Evolutionary conservation across 2,329 filamentous ascomycete species (phyloP).

Genomic region (Verticillium nonalfalfae): DNA sequence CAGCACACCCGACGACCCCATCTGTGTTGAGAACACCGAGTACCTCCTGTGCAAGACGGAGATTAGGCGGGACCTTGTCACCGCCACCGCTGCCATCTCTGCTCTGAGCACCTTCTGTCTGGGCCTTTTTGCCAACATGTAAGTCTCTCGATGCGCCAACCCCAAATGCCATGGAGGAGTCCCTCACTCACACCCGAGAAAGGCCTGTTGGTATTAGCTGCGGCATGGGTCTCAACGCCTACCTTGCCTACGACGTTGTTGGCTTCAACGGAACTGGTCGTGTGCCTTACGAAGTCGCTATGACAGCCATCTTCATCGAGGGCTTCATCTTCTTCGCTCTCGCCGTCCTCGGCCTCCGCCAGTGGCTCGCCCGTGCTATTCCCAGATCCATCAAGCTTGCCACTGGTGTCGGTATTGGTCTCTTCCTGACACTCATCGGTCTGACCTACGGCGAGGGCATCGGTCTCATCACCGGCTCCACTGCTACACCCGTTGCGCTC

Average conservation of each 20-base stretch:
- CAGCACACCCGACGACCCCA: slow-evolving; percentile 34
- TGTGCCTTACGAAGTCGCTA: slow-evolving; percentile 67
- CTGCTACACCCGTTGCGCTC: slow-evolving; percentile 63
- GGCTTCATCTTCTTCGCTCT: slow-evolving; percentile 79
- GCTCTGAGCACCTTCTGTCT: slow-evolving; percentile 76
- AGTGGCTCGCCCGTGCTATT: slow-evolving; percentile 81
- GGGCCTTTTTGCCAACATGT: slow-evolving; percentile 76
- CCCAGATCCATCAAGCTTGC: slow-evolving; percentile 82
- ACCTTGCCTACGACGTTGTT: slow-evolving; percentile 73
- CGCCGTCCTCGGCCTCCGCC: slow-evolving; percentile 73
- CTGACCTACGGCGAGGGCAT: slow-evolving; percentile 79
- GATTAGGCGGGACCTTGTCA: slow-evolving; percentile 73
- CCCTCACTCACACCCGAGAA: not conserved
- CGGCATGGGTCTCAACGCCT: slow-evolving; percentile 67
- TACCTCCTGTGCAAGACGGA: slow-evolving; percentile 59
- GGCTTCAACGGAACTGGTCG: slow-evolving; percentile 68
- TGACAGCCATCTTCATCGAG: slow-evolving; percentile 85
- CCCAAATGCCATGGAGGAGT: too few species aligned
- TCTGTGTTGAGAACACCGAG: slow-evolving; percentile 46
- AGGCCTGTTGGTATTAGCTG: slow-evolving; percentile 32
- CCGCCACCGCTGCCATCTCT: slow-evolving; percentile 77
- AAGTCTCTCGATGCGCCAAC: slow-evolving; percentile 15
- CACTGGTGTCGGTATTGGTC: slow-evolving; percentile 77
- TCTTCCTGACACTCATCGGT: slow-evolving; percentile 73
- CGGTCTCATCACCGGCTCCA: slow-evolving; percentile 66